Conservation (phyloP, 805 yeast genomes). For the Saccharomycopsis microspora region DNA sequence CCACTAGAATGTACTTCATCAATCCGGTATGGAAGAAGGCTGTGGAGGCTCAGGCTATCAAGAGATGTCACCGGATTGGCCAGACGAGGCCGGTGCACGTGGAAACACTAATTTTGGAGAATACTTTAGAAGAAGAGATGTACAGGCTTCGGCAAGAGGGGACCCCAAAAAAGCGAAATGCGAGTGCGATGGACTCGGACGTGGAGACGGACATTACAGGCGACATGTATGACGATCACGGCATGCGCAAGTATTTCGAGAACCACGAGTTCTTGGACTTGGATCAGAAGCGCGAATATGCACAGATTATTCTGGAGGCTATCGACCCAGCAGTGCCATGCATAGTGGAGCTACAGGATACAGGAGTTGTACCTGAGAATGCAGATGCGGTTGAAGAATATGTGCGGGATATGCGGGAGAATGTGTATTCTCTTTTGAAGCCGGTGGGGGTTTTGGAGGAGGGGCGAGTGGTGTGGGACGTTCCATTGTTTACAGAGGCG, state of each 20-base stretch:
- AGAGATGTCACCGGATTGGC: conserved; percentile 70
- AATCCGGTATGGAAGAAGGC: conserved; percentile 64
- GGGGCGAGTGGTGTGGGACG: conserved; percentile 22
- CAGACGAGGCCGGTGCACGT: conserved; percentile 52
- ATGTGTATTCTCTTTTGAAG: background rate
- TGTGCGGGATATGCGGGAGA: conserved; percentile 22
- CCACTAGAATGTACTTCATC: conserved; percentile 59
- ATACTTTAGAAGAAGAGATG: conserved; percentile 61
- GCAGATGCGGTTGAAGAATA: background rate
- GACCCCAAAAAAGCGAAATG: conserved; percentile 12
- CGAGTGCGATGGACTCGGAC: conserved; percentile 14
- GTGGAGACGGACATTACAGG: conserved; percentile 19
- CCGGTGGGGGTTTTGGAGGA: conserved; percentile 2
- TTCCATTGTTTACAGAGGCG: conserved; percentile 27
- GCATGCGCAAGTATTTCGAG: conserved; percentile 45
- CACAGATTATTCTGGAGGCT: background rate
- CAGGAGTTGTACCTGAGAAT: background rate
- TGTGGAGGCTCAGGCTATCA: conserved; percentile 65
- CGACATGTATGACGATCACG: conserved; percentile 46
- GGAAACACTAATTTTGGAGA: conserved; percentile 52
- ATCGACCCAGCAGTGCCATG: background rate
- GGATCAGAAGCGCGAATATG: conserved; percentile 25
- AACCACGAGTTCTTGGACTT: conserved; percentile 35
- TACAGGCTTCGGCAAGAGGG: conserved; percentile 27
- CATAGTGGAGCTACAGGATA: background rate